Conservation (phyloP, 2,329 filamentous ascomycete species). For the Nothopassalora personata region DNA sequence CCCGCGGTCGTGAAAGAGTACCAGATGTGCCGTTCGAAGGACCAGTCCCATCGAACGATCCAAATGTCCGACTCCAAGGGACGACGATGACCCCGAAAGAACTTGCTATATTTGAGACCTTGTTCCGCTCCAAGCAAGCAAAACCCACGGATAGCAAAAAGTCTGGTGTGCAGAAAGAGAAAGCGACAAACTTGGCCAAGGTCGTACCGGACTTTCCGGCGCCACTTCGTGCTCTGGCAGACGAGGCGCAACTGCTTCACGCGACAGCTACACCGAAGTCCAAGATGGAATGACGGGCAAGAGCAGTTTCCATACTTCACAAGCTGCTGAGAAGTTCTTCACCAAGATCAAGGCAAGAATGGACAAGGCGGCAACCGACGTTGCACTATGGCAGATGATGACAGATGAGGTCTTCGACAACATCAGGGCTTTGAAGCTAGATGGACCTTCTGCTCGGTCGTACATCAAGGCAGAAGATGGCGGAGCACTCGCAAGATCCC, state of each 20-base stretch:
- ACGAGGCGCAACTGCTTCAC: constrained; percentile 15
- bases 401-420: constrained; percentile 58
- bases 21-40: constrained; percentile 17
- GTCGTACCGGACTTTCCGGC: constrained; percentile 14
- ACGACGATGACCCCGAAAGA: constrained; percentile 21
- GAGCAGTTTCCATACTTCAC: neutral
- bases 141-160: neutral
- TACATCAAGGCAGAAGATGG: neutral
- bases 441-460: neutral
- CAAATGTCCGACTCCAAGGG: constrained; percentile 3
- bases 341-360: constrained; percentile 52
- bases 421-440: constrained; percentile 11
- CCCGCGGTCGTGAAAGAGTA: neutral
- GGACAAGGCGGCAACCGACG: constrained; percentile 53
- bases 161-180: neutral
- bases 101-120: constrained; percentile 15
- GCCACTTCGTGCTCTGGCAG: constrained; percentile 16
- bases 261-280: neutral
- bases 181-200: neutral
- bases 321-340: constrained; percentile 23
- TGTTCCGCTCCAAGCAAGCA: constrained; percentile 8
- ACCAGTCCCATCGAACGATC: constrained; percentile 2
- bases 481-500: constrained; percentile 9
- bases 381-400: constrained; percentile 62
- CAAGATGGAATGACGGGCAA: neutral